These are phyloP conservation scores for Fusarium setosum DNA, from an alignment of 2,329 filamentous ascomycete genomes.

Conservation along the genomic window DNA sequence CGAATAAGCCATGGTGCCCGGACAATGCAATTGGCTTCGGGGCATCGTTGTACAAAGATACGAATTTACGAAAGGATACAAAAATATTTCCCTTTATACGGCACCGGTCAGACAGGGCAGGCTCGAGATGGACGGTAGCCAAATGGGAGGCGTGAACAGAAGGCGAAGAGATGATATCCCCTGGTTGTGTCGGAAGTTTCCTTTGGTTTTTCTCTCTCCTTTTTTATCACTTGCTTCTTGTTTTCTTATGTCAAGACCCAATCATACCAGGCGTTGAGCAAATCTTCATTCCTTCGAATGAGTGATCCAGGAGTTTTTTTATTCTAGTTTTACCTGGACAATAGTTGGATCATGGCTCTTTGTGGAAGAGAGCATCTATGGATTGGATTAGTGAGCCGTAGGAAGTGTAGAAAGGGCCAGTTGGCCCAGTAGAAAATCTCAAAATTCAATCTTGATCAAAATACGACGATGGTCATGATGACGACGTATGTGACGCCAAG, in stretches of 20 bases:
- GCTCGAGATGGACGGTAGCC: constrained; percentile 42
- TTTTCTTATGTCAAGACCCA: constrained; percentile 34
- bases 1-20: constrained; percentile 17
- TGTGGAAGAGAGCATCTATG: constrained; percentile 2
- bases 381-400: constrained; percentile 9
- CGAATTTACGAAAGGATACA: constrained; percentile 49
- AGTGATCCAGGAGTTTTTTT: constrained; percentile 35
- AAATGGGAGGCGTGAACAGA: constrained; percentile 42
- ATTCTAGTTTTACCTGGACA: constrained; percentile 17
- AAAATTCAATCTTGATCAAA: not conserved
- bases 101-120: constrained; percentile 45
- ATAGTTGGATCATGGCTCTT: constrained; percentile 21
- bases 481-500: constrained; percentile 22
- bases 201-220: constrained; percentile 29
- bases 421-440: not conserved
- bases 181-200: constrained; percentile 37
- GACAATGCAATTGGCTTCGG: not conserved
- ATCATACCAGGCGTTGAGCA: constrained; percentile 41
- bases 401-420: not conserved
- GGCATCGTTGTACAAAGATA: constrained; percentile 49
- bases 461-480: not conserved
- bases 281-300: constrained; percentile 36
- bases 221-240: constrained; percentile 27
- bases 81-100: constrained; percentile 36
- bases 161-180: constrained; percentile 44